These are phyloP conservation scores for Peronosclerospora sorghi DNA, from an alignment of 352 stramenopile genomes.

Conservation along the genomic window DNA sequence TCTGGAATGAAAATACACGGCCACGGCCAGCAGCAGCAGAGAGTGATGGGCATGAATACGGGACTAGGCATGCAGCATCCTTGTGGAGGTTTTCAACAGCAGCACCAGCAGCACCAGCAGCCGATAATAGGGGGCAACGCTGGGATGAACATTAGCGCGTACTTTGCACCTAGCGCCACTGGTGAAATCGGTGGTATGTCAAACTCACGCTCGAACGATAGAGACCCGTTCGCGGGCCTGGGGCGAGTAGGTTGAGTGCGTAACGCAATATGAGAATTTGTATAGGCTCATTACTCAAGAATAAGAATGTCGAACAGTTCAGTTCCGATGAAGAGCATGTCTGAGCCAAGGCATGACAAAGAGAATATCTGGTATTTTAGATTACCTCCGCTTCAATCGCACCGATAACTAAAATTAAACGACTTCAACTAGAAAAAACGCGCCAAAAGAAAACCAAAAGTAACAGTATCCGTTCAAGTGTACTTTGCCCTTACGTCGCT, in stretches of 20 bases:
- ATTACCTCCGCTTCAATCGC: no score
- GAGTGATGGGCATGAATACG: conserved; percentile 5
- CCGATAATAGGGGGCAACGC: conserved; percentile 25
- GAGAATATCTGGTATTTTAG: no score
- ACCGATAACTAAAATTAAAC: no score
- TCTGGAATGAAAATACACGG: conserved; percentile 20
- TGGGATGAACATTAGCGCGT: conserved; percentile 32
- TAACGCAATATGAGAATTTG: no score
- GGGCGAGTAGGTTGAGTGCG: conserved; percentile 15
- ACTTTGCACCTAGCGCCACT: conserved; percentile 21
- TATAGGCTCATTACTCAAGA: conserved; percentile 1
- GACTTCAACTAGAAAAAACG: no score
- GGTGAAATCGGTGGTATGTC: conserved; percentile 4
- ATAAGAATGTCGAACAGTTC: no score
- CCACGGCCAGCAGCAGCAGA: conserved; percentile 13
- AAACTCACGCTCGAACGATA: conserved; percentile 11
- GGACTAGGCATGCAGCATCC: conserved; percentile 21
- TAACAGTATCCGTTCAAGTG: no score
- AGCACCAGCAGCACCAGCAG: conserved; percentile 19
- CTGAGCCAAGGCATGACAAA: no score
- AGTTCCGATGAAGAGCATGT: no score
- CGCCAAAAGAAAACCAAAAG: no score
- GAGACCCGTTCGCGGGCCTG: conserved; percentile 68
- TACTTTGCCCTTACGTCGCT: conserved; percentile 20
- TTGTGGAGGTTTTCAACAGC: conserved; percentile 13